A percentile compares a stretch with the other conserved stretches of the same genome.
Conservation (phyloP, 805 yeast genomes). For the Starmerella tilneyi region DNA sequence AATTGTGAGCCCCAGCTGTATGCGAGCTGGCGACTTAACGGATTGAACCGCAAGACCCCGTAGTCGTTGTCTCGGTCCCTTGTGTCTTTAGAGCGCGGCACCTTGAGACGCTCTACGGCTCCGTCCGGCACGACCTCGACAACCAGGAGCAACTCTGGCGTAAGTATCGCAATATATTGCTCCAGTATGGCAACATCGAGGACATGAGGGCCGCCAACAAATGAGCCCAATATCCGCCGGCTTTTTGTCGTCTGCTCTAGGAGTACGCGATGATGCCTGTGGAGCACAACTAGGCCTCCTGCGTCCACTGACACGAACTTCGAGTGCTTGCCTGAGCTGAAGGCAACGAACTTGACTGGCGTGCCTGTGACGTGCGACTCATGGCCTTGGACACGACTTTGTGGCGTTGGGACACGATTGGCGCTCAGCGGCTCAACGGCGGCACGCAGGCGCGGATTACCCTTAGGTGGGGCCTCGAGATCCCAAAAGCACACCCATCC, state of each 20-base stretch:
- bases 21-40: conserved; percentile 49
- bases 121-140: background rate
- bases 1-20: conserved; percentile 59
- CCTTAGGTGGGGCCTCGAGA: conserved; percentile 27
- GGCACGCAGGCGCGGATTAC: conserved; percentile 4
- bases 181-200: conserved; percentile 9
- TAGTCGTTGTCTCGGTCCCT: conserved; percentile 23
- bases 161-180: conserved; percentile 6
- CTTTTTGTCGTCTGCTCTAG: conserved; percentile 42
- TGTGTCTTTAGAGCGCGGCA: conserved; percentile 15
- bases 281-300: conserved; percentile 50
- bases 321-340: conserved; percentile 45
- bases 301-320: conserved; percentile 47
- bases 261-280: conserved; percentile 51
- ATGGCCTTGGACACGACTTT: conserved; percentile 10
- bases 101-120: conserved; percentile 5
- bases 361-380: conserved; percentile 36
- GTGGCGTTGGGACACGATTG: conserved; percentile 30
- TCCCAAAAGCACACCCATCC: conserved; percentile 71
- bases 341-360: conserved; percentile 38
- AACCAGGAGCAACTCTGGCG: conserved; percentile 6
- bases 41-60: conserved; percentile 40
- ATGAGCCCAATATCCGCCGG: conserved; percentile 44
- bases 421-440: conserved; percentile 22
- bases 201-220: conserved; percentile 15